These are phyloP conservation scores for Bretziella fagacearum DNA, from an alignment of 2,329 filamentous ascomycete genomes.

Conservation along the genomic window DNA sequence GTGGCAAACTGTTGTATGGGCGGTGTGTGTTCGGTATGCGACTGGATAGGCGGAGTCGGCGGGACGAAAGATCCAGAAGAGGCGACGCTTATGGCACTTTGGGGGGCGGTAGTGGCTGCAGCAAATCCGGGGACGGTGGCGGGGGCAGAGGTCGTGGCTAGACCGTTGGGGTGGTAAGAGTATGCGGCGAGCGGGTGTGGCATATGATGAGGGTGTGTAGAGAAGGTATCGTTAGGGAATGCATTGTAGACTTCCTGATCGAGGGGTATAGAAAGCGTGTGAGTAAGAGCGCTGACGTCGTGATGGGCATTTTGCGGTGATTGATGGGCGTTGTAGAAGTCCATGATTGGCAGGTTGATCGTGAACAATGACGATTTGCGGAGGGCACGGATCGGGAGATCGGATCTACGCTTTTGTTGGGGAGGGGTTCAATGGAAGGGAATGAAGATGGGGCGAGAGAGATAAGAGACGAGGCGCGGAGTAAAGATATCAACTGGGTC, in stretches of 20 bases:
- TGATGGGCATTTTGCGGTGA: not conserved
- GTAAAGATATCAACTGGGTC: too few species aligned
- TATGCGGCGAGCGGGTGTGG: not conserved
- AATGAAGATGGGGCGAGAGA: too few species aligned
- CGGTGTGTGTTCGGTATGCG: constrained; percentile 9
- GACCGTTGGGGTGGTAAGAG: constrained; percentile 4
- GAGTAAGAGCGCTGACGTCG: not conserved
- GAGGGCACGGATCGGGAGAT: not conserved
- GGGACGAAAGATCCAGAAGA: constrained; percentile 6
- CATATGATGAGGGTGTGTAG: not conserved
- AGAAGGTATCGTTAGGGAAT: not conserved
- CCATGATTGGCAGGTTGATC: constrained; percentile 15
- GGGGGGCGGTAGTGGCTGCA: not conserved
- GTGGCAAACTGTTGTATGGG: constrained; percentile 1
- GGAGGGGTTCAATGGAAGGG: too few species aligned
- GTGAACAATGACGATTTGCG: not conserved
- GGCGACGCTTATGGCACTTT: too few species aligned
- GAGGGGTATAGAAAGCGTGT: constrained; percentile 5
- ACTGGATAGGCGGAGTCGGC: constrained; percentile 14
- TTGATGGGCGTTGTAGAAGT: constrained; percentile 5
- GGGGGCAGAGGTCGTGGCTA: not conserved
- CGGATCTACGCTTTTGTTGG: too few species aligned
- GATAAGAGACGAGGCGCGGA: too few species aligned
- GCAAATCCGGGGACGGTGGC: not conserved
- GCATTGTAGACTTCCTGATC: constrained; percentile 6